Evolutionary conservation across 2,329 filamentous ascomycete genomes (phyloP).

Genomic region (Alternaria gaisen): DNA sequence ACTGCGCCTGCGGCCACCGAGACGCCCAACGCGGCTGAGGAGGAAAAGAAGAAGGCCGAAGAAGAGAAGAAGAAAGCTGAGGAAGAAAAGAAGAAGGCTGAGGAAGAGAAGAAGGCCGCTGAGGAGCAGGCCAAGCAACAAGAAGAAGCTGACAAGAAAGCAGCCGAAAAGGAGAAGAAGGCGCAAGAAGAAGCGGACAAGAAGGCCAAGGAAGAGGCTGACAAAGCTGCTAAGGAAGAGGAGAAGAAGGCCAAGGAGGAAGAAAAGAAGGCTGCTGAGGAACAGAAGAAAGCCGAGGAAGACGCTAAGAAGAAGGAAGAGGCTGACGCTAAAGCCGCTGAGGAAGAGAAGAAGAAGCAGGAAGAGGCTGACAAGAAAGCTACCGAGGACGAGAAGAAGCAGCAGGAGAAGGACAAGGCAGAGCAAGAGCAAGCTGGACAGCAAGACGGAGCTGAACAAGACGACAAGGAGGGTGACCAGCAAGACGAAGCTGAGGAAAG

Average conservation of each 20-base stretch:
- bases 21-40: constrained; percentile 1
- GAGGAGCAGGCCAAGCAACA: constrained; percentile 1
- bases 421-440: constrained; percentile 4
- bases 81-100: neutral
- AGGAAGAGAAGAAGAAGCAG: constrained; percentile 1
- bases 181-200: neutral
- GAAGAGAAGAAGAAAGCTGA: constrained; percentile 2
- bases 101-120: constrained; percentile 4
- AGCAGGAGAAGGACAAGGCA: constrained; percentile 8
- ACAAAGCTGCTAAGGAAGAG: neutral
- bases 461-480: constrained; percentile 1
- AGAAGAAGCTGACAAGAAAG: neutral
- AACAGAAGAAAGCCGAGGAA: neutral
- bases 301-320: constrained; percentile 4
- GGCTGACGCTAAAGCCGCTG: neutral
- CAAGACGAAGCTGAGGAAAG: constrained; percentile 1
- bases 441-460: constrained; percentile 3
- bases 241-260: constrained; percentile 2
- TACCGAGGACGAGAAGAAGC: constrained; percentile 5
- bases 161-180: neutral
- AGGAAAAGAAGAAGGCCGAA: neutral
- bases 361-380: constrained; percentile 8
- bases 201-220: neutral
- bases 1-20: neutral
- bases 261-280: neutral